A percentile compares a stretch with the other conserved stretches of the same genome.
Conservation (phyloP, 148 eudicot species). For the Vaccinium darrowii region DNA sequence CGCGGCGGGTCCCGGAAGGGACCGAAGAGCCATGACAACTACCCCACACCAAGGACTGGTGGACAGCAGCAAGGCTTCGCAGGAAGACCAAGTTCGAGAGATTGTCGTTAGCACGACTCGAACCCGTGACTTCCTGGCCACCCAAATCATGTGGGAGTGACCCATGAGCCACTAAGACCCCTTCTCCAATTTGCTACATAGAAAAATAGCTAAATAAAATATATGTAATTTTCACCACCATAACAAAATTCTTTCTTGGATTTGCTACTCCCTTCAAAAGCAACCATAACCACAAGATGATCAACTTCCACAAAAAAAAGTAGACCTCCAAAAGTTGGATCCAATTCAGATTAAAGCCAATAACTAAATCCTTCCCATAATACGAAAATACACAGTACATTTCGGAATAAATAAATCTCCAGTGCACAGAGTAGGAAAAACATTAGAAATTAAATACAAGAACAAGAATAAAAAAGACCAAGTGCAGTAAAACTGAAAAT, state of each 20-base stretch:
- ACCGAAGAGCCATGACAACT: not conserved
- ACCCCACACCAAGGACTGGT: not conserved
- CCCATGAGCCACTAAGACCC: not conserved
- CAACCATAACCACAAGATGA: not conserved
- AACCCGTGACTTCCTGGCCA: not conserved
- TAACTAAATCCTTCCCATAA: not conserved
- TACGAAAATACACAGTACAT: not conserved
- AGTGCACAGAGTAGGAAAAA: not conserved
- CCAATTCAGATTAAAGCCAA: not conserved
- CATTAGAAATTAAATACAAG: constrained; percentile 5
- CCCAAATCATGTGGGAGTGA: not conserved
- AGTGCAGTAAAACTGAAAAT: not conserved
- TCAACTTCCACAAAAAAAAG: not conserved
- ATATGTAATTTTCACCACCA: not conserved
- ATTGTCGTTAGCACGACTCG: not conserved
- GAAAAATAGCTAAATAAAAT: not conserved
- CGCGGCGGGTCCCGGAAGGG: not conserved
- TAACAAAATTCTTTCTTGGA: not conserved
- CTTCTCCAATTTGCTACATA: too few relatives aligned
- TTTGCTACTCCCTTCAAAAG: not conserved
- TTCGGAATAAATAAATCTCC: not conserved
- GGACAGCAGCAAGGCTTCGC: not conserved
- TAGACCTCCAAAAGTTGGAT: not conserved
- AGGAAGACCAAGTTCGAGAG: not conserved
- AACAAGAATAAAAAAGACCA: not conserved